phyloP scores from a whole-genome alignment of 805 yeast species.

The Myxozyma vanderwaltii region DNA sequence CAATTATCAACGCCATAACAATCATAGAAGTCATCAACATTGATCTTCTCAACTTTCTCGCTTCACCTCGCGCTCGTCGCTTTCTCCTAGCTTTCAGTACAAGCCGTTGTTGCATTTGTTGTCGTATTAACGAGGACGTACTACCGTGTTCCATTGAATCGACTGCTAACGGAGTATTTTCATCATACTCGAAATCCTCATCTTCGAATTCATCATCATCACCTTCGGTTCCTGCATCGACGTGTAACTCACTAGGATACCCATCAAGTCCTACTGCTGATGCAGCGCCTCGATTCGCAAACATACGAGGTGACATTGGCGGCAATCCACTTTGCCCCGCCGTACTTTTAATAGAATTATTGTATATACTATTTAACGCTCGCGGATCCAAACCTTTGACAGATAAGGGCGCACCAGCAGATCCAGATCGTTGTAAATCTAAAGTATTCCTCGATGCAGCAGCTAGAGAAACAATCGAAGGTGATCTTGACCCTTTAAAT shows the following conservation, averaged over 20 bases:
- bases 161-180: slow-evolving; percentile 40
- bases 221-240: slow-evolving; percentile 43
- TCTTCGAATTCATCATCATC: slow-evolving; percentile 53
- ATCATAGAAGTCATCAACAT: slow-evolving; percentile 15
- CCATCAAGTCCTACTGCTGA: slow-evolving; percentile 36
- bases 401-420: slow-evolving; percentile 1
- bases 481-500: background rate
- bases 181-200: slow-evolving; percentile 45
- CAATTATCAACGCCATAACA: slow-evolving; percentile 22
- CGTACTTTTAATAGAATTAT: background rate
- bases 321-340: background rate
- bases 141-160: background rate
- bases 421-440: background rate
- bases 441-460: slow-evolving; percentile 7
- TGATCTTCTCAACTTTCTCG: slow-evolving; percentile 16
- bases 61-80: background rate
- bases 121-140: no score
- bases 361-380: slow-evolving; percentile 44
- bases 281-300: slow-evolving; percentile 62
- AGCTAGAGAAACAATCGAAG: background rate
- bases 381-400: slow-evolving; percentile 18
- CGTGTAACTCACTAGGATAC: slow-evolving; percentile 44
- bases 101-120: background rate
- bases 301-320: slow-evolving; percentile 11
- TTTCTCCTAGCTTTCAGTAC: background rate